Conservation (phyloP, 345 rosid genomes). For the Syzygium grande region DNA sequence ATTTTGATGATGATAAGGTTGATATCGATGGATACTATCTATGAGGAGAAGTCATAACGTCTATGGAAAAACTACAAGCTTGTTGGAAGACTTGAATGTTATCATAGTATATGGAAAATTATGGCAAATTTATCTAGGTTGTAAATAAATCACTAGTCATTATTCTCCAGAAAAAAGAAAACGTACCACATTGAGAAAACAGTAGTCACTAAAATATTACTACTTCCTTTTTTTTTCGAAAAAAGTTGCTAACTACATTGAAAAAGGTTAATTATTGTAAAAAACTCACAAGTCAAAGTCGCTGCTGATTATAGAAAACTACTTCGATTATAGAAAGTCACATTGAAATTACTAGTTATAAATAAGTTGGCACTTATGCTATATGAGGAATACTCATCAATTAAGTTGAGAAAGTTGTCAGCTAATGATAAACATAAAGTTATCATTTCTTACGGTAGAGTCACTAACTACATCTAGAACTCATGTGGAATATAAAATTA, state of each 20-base stretch:
- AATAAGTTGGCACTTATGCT: background rate
- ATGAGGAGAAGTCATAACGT: background rate
- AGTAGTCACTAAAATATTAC: background rate
- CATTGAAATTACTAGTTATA: background rate
- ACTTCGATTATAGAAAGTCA: background rate
- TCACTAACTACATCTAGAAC: too few relatives aligned
- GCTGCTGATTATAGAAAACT: too few relatives aligned
- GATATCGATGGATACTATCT: background rate
- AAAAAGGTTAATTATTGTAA: background rate
- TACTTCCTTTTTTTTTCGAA: background rate
- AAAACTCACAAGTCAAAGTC: background rate
- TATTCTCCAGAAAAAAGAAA: background rate
- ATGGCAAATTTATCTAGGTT: background rate
- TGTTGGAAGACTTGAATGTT: background rate
- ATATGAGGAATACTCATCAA: conserved; percentile 28
- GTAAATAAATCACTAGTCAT: background rate
- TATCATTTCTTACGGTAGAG: too few relatives aligned
- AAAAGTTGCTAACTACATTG: background rate
- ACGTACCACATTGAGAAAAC: background rate
- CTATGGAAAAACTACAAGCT: background rate
- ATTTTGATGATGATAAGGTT: background rate
- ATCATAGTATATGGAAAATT: background rate
- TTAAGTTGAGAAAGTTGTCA: background rate
- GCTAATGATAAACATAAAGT: too few relatives aligned
- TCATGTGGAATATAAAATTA: too few relatives aligned